Evolutionary conservation across 2,329 filamentous ascomycete genomes (phyloP).

Genomic region (Exophiala spinifera): DNA sequence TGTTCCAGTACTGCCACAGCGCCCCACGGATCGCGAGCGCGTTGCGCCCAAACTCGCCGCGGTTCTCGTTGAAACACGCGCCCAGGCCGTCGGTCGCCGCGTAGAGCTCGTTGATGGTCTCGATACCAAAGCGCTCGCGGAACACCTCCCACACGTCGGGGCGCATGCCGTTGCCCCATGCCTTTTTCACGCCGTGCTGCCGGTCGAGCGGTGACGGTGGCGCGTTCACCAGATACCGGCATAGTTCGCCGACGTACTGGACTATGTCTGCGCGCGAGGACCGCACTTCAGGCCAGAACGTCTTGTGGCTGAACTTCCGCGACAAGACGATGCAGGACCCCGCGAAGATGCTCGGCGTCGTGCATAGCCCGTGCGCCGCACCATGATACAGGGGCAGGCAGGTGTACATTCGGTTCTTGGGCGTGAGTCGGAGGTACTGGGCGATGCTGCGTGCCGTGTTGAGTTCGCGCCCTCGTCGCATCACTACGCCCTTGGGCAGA

Average conservation of each 20-base stretch:
- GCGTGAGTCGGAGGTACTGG: slow-evolving; percentile 34
- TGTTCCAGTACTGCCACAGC: slow-evolving; percentile 53
- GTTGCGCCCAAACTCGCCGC: slow-evolving; percentile 61
- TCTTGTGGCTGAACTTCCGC: slow-evolving; percentile 33
- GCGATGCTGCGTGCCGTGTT: slow-evolving; percentile 30
- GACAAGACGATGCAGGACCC: slow-evolving; percentile 45
- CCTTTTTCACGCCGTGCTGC: slow-evolving; percentile 44
- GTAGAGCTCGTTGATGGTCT: slow-evolving; percentile 69
- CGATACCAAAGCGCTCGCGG: slow-evolving; percentile 37
- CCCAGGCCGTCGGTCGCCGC: slow-evolving; percentile 73
- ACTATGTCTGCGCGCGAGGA: slow-evolving; percentile 54
- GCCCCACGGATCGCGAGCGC: slow-evolving; percentile 69
- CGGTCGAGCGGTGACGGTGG: slow-evolving; percentile 45
- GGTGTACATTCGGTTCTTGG: slow-evolving; percentile 64
- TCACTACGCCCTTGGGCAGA: slow-evolving; percentile 62
- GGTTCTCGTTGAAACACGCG: slow-evolving; percentile 57
- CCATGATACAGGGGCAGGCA: slow-evolving; percentile 78
- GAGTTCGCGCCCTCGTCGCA: slow-evolving; percentile 30
- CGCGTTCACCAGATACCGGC: slow-evolving; percentile 47
- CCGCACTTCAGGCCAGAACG: slow-evolving; percentile 30
- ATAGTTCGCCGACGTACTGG: slow-evolving; percentile 53
- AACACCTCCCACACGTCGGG: slow-evolving; percentile 51
- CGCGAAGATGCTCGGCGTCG: slow-evolving; percentile 51
- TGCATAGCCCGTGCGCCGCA: slow-evolving; percentile 56
- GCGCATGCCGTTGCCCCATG: slow-evolving; percentile 48